phyloP scores from a whole-genome alignment of 257 asterid genomes.

The Solanum chilense region DNA sequence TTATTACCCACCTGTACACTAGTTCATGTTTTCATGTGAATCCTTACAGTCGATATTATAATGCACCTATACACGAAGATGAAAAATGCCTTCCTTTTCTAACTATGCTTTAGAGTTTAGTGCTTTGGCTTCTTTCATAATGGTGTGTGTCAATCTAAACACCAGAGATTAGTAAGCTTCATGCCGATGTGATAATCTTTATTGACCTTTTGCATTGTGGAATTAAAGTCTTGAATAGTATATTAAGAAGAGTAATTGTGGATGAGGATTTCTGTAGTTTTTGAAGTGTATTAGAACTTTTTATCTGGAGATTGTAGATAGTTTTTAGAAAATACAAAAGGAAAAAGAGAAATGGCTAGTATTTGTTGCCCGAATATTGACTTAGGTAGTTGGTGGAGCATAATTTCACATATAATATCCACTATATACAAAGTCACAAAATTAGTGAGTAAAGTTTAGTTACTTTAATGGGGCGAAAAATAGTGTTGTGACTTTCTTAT shows the following conservation, averaged over 20 bases:
- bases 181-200: background rate
- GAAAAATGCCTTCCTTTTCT: background rate
- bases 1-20: background rate
- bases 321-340: background rate
- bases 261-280: background rate
- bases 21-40: background rate
- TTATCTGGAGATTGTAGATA: background rate
- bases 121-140: background rate
- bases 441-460: background rate
- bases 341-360: background rate
- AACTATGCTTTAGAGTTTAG: background rate
- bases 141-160: conserved; percentile 13
- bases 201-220: background rate
- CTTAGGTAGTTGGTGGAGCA: background rate
- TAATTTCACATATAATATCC: background rate
- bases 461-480: background rate
- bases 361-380: background rate
- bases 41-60: background rate
- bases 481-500: background rate
- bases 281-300: background rate
- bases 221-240: background rate
- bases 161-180: background rate
- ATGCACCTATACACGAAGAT: background rate
- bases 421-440: background rate
- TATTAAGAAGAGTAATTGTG: background rate